Evolutionary conservation across 345 rosid species (phyloP).

Genomic region (Mangifera indica): DNA sequence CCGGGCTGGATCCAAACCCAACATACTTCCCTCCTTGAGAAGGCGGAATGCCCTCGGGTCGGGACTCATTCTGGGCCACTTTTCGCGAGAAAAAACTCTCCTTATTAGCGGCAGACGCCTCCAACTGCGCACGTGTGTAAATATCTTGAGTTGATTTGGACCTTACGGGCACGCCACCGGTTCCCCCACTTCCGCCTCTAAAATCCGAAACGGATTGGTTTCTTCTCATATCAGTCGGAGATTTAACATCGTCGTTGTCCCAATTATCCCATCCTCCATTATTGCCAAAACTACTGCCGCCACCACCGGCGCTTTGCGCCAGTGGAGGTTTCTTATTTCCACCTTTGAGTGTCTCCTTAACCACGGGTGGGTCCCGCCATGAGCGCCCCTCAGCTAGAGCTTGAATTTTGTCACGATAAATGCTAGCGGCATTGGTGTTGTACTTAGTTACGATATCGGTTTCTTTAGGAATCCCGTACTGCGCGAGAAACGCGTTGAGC

Average conservation of each 20-base stretch:
- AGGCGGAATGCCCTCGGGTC: conserved; percentile 92
- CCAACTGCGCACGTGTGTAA: conserved; percentile 69
- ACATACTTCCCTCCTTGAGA: conserved; percentile 96
- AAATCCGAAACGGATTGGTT: conserved; percentile 78
- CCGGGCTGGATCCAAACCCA: conserved; percentile 85
- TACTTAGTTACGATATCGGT: conserved; percentile 80
- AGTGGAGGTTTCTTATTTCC: conserved; percentile 56
- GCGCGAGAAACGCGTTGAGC: conserved; percentile 67
- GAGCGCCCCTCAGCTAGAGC: conserved; percentile 78
- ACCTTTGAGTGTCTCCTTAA: conserved; percentile 45
- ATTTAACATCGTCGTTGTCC: conserved; percentile 77
- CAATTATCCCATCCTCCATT: conserved; percentile 86
- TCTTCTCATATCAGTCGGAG: conserved; percentile 65
- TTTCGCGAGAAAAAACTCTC: conserved; percentile 72
- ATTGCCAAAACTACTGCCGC: conserved; percentile 34
- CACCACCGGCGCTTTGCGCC: conserved; percentile 25
- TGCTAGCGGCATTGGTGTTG: conserved; percentile 73
- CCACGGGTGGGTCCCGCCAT: conserved; percentile 87
- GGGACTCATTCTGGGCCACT: conserved; percentile 70
- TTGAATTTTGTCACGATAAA: conserved; percentile 85
- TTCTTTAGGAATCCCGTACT: conserved; percentile 70
- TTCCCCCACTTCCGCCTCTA: conserved; percentile 44
- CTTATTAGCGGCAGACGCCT: conserved; percentile 83
- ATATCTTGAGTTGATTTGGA: conserved; percentile 84
- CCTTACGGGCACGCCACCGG: conserved; percentile 50